These are phyloP conservation scores for Gnetum montanum DNA, from an alignment of 75 land plant genomes.

Conservation along the genomic window DNA sequence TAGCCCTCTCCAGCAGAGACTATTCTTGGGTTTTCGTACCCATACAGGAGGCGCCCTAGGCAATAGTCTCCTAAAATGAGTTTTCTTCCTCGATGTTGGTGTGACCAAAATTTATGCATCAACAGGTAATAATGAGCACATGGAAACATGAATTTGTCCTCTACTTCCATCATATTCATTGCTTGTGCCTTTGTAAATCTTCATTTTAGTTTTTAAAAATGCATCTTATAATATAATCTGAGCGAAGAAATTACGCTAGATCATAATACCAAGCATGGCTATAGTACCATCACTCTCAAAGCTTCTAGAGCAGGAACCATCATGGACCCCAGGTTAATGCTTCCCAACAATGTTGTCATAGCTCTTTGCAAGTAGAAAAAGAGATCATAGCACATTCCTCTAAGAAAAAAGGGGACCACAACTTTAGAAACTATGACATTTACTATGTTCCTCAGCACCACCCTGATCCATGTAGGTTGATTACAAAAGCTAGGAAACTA, in stretches of 20 bases:
- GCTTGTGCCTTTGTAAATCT: background rate
- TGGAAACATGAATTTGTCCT: slow-evolving; percentile 80
- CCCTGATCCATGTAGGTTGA: slow-evolving; percentile 68
- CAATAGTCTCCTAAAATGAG: no score
- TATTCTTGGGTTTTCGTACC: no score
- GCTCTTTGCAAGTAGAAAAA: slow-evolving; percentile 50
- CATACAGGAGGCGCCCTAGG: no score
- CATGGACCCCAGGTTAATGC: slow-evolving; percentile 67
- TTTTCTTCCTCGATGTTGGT: no score
- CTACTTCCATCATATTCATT: slow-evolving; percentile 22
- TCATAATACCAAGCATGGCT: background rate
- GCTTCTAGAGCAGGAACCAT: slow-evolving; percentile 64
- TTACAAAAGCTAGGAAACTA: slow-evolving; percentile 23
- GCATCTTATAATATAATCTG: slow-evolving; percentile 1
- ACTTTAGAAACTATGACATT: slow-evolving; percentile 44
- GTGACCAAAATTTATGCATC: no score
- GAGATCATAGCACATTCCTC: slow-evolving; percentile 45
- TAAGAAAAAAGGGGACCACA: slow-evolving; percentile 38
- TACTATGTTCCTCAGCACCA: slow-evolving; percentile 65
- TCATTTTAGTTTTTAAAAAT: slow-evolving; percentile 43
- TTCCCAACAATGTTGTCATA: slow-evolving; percentile 45
- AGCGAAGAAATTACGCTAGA: background rate
- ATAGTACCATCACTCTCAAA: slow-evolving; percentile 12
- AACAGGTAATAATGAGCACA: slow-evolving; percentile 78
- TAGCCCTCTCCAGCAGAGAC: no score